A percentile compares a stretch with the other conserved stretches of the same genome.
Evolutionary conservation across 257 asterid genomes (phyloP).

Genomic region (Jacaranda copaia): DNA sequence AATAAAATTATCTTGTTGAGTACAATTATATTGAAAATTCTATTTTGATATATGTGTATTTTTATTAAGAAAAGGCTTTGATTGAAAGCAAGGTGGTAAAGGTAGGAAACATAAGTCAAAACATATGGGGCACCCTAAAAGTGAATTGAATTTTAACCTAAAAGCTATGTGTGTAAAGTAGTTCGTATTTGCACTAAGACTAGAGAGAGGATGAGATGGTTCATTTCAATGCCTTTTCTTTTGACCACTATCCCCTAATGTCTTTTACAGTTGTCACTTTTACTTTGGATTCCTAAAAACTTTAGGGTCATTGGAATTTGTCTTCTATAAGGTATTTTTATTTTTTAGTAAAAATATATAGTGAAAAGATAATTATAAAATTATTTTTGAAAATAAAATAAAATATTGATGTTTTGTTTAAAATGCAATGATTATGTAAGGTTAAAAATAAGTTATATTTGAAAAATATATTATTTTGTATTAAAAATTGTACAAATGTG

Average conservation of each 20-base stretch:
- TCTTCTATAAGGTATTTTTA: no score
- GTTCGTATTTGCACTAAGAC: conserved; percentile 8
- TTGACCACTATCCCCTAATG: conserved; percentile 36
- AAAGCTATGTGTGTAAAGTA: conserved; percentile 19
- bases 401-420: no score
- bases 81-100: conserved; percentile 39
- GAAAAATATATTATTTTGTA: no score
- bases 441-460: no score
- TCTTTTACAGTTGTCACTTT: conserved; percentile 32
- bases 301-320: no score
- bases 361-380: no score
- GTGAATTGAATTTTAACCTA: conserved; percentile 35
- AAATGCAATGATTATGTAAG: no score
- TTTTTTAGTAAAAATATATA: no score
- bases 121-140: conserved; percentile 43
- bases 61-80: background rate
- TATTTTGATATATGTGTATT: background rate
- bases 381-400: no score
- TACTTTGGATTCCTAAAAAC: conserved; percentile 43
- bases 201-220: conserved; percentile 23
- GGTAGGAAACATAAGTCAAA: conserved; percentile 43
- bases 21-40: no score
- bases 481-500: no score
- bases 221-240: conserved; percentile 32
- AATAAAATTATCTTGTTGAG: no score